A percentile compares a stretch with the other conserved stretches of the same genome.
Conservation (phyloP, 441 rosid genomes). For the Populus hybrid region DNA sequence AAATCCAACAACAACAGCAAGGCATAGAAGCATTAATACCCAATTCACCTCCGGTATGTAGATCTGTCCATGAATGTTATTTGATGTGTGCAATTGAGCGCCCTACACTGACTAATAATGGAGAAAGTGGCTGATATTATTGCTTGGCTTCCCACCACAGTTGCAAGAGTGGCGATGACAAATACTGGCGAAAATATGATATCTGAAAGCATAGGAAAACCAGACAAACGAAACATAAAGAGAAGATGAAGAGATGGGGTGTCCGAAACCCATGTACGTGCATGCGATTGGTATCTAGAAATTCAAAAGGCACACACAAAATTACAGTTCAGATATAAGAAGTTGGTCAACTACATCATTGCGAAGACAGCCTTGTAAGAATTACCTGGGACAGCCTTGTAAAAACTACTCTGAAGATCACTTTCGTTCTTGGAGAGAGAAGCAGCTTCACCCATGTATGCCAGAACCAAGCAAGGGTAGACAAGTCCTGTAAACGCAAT, state of each 20-base stretch:
- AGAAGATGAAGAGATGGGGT: no score
- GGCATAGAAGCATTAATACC: constrained; percentile 32
- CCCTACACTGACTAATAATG: constrained; percentile 26
- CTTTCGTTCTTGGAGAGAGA: constrained; percentile 41
- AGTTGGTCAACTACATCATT: no score
- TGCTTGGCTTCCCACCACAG: constrained; percentile 36
- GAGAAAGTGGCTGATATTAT: constrained; percentile 36
- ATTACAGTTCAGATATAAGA: no score
- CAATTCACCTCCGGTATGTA: constrained; percentile 40
- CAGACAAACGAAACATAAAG: no score
- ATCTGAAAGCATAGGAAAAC: constrained; percentile 10
- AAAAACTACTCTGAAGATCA: constrained; percentile 41
- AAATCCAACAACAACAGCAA: constrained; percentile 27
- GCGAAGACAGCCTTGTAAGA: no score
- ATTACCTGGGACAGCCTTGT: constrained; percentile 35
- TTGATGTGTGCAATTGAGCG: constrained; percentile 30
- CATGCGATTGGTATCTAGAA: no score
- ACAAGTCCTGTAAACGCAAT: constrained; percentile 40
- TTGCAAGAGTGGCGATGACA: constrained; percentile 29
- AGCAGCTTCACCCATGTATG: constrained; percentile 55
- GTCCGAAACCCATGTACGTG: no score
- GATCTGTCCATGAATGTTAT: constrained; percentile 30
- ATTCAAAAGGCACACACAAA: no score
- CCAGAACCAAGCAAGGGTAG: constrained; percentile 44
- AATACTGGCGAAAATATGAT: constrained; percentile 32